A percentile compares a stretch with the other conserved stretches of the same genome.
Conservation (phyloP, 441 rosid species). For the Adansonia rubrostipa region DNA sequence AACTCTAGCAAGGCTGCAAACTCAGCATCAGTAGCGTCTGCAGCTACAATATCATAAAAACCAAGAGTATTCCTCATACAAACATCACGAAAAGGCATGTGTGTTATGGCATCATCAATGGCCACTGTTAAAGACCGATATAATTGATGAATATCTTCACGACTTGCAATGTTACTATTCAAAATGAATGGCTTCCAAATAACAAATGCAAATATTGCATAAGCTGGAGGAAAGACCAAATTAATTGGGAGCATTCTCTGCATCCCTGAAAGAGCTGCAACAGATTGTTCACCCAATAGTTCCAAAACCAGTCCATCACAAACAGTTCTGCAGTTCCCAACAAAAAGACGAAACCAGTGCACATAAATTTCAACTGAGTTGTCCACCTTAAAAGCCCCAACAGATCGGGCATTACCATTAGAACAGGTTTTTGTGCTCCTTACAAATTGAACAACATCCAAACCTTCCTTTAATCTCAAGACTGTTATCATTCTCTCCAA, state of each 20-base stretch:
- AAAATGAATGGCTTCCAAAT: slow-evolving; percentile 79
- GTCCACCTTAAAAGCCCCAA: slow-evolving; percentile 68
- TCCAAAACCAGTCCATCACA: slow-evolving; percentile 89
- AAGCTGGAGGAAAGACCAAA: slow-evolving; percentile 96
- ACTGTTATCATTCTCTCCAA: slow-evolving; percentile 93
- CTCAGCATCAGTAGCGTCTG: slow-evolving; percentile 87
- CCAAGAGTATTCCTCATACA: slow-evolving; percentile 87
- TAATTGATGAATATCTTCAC: slow-evolving; percentile 85
- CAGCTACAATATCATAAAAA: slow-evolving; percentile 83
- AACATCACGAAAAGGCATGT: slow-evolving; percentile 89
- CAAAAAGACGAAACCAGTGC: slow-evolving; percentile 95
- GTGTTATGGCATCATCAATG: slow-evolving; percentile 77
- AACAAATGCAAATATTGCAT: slow-evolving; percentile 81
- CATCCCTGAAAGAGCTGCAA: slow-evolving; percentile 93
- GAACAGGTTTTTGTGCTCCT: slow-evolving; percentile 75
- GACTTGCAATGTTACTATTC: slow-evolving; percentile 51
- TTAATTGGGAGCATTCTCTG: slow-evolving; percentile 87
- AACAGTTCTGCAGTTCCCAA: slow-evolving; percentile 90
- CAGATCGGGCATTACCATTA: slow-evolving; percentile 78
- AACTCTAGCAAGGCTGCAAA: slow-evolving; percentile 73
- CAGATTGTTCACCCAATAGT: slow-evolving; percentile 85
- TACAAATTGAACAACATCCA: slow-evolving; percentile 87
- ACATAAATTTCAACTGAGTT: slow-evolving; percentile 70
- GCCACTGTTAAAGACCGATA: slow-evolving; percentile 78
- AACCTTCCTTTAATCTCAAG: slow-evolving; percentile 79